A percentile compares a stretch with the other conserved stretches of the same genome.
These are phyloP conservation scores for Globisporangium paroecandrum DNA, from an alignment of 352 stramenopile species.

Conservation along the genomic window DNA sequence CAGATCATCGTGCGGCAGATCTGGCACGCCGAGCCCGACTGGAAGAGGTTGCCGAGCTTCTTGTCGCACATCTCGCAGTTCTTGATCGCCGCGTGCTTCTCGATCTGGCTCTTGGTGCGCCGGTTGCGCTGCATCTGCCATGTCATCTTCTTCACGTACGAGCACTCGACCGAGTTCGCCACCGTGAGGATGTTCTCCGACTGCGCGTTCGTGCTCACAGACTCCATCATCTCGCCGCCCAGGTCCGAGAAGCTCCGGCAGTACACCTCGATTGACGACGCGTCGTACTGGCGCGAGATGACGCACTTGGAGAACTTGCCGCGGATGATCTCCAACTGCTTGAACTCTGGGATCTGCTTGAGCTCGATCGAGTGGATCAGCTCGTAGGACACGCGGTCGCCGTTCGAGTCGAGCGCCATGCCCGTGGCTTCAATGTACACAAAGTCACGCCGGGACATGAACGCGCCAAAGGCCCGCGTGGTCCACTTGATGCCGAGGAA, in stretches of 20 bases:
- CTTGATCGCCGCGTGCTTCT: conserved; percentile 7
- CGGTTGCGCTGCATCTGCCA: conserved; percentile 28
- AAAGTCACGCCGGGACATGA: conserved; percentile 42
- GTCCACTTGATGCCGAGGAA: conserved; percentile 53
- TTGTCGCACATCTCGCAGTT: conserved; percentile 34
- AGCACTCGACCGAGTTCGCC: conserved; percentile 38
- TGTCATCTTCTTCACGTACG: conserved; percentile 50
- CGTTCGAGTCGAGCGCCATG: conserved; percentile 19
- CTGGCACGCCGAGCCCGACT: conserved; percentile 28
- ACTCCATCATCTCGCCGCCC: conserved; percentile 30
- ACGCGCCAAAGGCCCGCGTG: conserved; percentile 25
- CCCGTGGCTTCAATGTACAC: conserved; percentile 20
- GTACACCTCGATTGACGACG: conserved; percentile 43
- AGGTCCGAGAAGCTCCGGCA: conserved; percentile 41
- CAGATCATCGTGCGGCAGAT: conserved; percentile 41
- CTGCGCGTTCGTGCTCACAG: conserved; percentile 31
- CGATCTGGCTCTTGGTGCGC: conserved; percentile 17
- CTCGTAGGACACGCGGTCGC: conserved; percentile 16
- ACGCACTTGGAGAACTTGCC: conserved; percentile 49
- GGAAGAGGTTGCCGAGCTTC: conserved; percentile 30
- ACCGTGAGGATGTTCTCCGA: conserved; percentile 15
- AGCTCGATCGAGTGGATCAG: conserved; percentile 18
- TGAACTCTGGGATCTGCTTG: conserved; percentile 14
- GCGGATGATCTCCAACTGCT: conserved; percentile 34
- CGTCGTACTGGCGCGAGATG: conserved; percentile 37